phyloP scores from a whole-genome alignment of 345 rosid genomes.

The Arabis hirsuta region DNA sequence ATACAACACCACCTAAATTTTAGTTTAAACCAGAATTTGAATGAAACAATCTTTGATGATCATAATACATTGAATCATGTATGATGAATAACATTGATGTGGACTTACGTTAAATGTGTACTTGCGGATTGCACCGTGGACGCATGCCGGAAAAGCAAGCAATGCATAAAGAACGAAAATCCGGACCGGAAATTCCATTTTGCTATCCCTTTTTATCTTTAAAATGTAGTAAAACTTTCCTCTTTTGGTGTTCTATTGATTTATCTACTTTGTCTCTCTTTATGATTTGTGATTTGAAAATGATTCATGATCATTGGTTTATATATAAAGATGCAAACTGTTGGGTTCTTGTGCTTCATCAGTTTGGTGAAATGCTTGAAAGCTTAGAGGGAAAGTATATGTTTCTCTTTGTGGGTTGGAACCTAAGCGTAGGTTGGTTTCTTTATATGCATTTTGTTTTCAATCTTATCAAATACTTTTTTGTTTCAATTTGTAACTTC shows the following conservation, averaged over 20 bases:
- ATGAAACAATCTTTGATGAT: background rate
- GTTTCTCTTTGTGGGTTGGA: conserved; percentile 41
- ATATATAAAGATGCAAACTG: conserved; percentile 44
- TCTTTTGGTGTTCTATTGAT: conserved; percentile 20
- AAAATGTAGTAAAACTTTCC: background rate
- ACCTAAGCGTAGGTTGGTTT: conserved; percentile 38
- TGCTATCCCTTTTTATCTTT: background rate
- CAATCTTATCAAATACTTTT: too few species aligned
- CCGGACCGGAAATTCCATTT: conserved; percentile 31
- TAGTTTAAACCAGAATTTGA: background rate
- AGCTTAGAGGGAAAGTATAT: conserved; percentile 44
- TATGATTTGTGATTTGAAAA: conserved; percentile 34
- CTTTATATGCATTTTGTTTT: background rate
- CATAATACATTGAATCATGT: background rate
- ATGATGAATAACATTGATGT: background rate
- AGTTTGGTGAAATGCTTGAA: conserved; percentile 41
- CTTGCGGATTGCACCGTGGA: conserved; percentile 42
- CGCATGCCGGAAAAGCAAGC: conserved; percentile 27
- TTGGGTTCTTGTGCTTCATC: conserved; percentile 41
- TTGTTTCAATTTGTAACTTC: background rate
- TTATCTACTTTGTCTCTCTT: conserved; percentile 16
- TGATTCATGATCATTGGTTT: conserved; percentile 40
- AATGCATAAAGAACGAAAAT: conserved; percentile 35
- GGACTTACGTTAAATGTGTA: conserved; percentile 45
- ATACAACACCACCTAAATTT: background rate